phyloP scores from a whole-genome alignment of 768 basidiomycete species.

The Gymnopilus dilepis region DNA sequence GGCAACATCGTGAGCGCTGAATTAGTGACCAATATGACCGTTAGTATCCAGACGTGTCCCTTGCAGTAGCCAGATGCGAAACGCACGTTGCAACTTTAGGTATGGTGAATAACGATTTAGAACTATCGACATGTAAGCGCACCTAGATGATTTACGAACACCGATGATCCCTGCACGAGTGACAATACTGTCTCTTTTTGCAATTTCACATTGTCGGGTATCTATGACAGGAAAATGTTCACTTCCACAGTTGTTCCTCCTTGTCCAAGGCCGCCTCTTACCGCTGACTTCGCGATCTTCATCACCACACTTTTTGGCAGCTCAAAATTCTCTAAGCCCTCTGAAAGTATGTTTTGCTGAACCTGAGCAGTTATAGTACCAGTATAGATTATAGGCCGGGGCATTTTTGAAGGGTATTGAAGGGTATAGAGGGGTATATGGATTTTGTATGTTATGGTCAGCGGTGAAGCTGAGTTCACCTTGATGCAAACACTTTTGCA shows the following conservation, averaged over 20 bases:
- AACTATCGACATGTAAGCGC: constrained; percentile 39
- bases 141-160: constrained; percentile 96
- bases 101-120: background rate
- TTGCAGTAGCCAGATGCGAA: background rate
- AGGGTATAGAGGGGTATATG: background rate
- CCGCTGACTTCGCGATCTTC: constrained; percentile 84
- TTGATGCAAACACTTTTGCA: too few relatives aligned
- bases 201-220: constrained; percentile 84
- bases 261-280: constrained; percentile 41
- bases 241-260: background rate
- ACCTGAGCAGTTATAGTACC: constrained; percentile 70
- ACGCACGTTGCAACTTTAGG: constrained; percentile 61
- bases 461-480: too few relatives aligned
- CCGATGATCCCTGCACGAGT: constrained; percentile 86
- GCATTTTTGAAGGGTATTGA: constrained; percentile 50
- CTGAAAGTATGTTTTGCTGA: constrained; percentile 80
- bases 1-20: constrained; percentile 88
- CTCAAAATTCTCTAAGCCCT: constrained; percentile 90
- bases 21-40: background rate
- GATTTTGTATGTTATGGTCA: too few relatives aligned
- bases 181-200: constrained; percentile 90
- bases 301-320: constrained; percentile 84
- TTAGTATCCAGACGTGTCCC: constrained; percentile 19
- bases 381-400: constrained; percentile 65
- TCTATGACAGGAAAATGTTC: constrained; percentile 44